Evolutionary conservation across 495 filamentous ascomycete species (phyloP).

Genomic region (Oleoguttula mirabilis): DNA sequence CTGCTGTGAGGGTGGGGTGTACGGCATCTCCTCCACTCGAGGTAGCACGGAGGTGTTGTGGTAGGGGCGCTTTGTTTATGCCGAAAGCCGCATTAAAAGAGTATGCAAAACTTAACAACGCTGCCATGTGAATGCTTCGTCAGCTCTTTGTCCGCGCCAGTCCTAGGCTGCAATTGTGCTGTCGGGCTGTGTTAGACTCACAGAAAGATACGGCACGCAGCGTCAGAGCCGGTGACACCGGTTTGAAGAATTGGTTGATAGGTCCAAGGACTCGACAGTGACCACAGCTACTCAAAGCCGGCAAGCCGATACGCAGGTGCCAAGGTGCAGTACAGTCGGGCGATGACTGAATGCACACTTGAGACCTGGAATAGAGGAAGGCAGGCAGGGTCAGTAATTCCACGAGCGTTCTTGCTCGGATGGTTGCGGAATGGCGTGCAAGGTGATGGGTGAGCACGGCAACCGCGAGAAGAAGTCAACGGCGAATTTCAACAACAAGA

Average conservation of each 20-base stretch:
- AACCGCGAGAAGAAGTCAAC: neutral
- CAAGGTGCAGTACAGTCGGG: conserved; percentile 5
- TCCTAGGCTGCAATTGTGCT: neutral
- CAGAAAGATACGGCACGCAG: conserved; percentile 15
- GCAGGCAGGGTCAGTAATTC: conserved; percentile 1
- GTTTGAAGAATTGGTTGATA: conserved; percentile 5
- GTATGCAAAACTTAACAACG: conserved; percentile 5
- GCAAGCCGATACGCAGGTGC: conserved; percentile 2
- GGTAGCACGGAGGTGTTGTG: conserved; percentile 3
- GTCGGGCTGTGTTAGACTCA: conserved; percentile 6
- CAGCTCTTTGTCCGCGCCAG: neutral
- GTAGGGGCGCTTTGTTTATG: conserved; percentile 4
- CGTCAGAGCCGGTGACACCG: conserved; percentile 9
- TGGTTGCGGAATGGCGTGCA: too few relatives aligned
- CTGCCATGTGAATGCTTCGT: neutral
- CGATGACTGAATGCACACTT: conserved; percentile 1
- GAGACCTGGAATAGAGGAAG: too few relatives aligned
- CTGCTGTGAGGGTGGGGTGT: conserved; percentile 75
- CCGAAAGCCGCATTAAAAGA: conserved; percentile 9
- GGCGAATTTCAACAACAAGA: neutral
- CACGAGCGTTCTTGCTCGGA: too few relatives aligned
- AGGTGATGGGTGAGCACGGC: neutral
- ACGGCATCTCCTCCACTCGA: conserved; percentile 56
- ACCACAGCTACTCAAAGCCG: conserved; percentile 32
- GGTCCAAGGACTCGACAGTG: conserved; percentile 13